A percentile compares a stretch with the other conserved stretches of the same genome.
phyloP scores from a whole-genome alignment of 306 rosid species.

The Glycyrrhiza uralensis region DNA sequence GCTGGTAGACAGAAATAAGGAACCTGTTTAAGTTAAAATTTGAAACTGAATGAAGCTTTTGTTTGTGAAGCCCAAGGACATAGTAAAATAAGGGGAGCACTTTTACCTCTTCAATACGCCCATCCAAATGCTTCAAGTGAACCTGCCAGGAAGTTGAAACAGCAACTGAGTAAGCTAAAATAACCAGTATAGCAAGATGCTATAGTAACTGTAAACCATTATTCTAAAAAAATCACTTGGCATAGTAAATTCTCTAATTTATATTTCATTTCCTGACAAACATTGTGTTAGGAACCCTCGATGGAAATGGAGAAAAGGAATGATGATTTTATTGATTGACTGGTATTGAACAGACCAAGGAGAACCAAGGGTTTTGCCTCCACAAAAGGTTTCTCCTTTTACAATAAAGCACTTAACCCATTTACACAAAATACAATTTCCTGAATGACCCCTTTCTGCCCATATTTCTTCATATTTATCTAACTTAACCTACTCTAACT shows the following conservation, averaged over 20 bases:
- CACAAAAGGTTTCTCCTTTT: background rate
- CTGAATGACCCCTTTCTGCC: background rate
- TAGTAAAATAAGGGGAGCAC: background rate
- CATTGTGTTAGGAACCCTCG: background rate
- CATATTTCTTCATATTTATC: background rate
- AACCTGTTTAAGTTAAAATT: conserved; percentile 62
- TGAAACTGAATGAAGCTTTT: conserved; percentile 39
- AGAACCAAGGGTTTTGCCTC: background rate
- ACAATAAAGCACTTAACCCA: background rate
- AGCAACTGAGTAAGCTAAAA: background rate
- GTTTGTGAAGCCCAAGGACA: conserved; percentile 19
- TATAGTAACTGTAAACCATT: background rate
- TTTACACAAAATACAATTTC: background rate
- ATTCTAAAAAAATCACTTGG: background rate
- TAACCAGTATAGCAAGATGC: background rate
- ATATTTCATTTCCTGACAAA: background rate
- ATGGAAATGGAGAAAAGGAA: background rate
- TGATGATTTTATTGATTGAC: background rate
- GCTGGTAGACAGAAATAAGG: conserved; percentile 99
- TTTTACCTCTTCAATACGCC: conserved; percentile 91
- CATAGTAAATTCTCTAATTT: background rate
- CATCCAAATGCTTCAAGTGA: conserved; percentile 94
- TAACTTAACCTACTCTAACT: background rate
- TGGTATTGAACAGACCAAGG: background rate
- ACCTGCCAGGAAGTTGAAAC: conserved; percentile 45